Evolutionary conservation across 345 rosid genomes (phyloP), one percentile per base, ranked within the genome.

Genomic region (Streptanthus diversifolius): DNA sequence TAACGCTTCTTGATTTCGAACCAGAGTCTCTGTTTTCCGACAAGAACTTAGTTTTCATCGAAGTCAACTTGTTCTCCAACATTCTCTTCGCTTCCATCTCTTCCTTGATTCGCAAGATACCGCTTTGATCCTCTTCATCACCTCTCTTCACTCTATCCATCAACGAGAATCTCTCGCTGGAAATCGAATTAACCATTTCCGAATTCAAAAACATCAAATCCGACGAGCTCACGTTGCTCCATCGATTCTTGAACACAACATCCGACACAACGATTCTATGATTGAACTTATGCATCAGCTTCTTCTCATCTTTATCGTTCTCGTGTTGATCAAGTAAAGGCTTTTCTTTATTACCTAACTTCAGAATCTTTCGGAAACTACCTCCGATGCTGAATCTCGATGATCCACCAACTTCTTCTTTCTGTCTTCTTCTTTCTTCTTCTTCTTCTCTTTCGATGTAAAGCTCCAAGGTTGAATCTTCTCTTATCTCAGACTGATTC

Each of bases 181-280:
- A 83, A 41, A 75, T 33, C 7, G 80, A 79, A 11, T 77, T 79
- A 14, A 91, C 84, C 92, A 93, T 79, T 68, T 93, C 96, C 0
- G 90, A 84, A 12, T 85, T 88, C 82, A 93, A 56, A 76, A 80
- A 81, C 90, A 91, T 83, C 41, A 91, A 58, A 68, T 91, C 97
- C 3, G 98, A 91, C 2, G 91, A 85, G 67, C 88, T 91, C 56
- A 88, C 95, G 55, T 75, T 85, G 79, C 98, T 93, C 98, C 98
- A 93, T 19, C 98, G 69, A 41, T 83, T 85, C 83, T 91, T 83
- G 68, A 89, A 75, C 22, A 84, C 84, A n/a, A 85, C 79, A 67
- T 89, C 96, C 0, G 98, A 87, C 25, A 86, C 74, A n/a, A 91
- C 32, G 59, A 93, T 85, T 80, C 77, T 84, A 71, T 91, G 97